Percentiles rank a stretch among this genome's conserved stretches.
These are phyloP conservation scores for Trichoderma oligosporum DNA, from an alignment of 2,329 filamentous ascomycete species.

Conservation along the genomic window DNA sequence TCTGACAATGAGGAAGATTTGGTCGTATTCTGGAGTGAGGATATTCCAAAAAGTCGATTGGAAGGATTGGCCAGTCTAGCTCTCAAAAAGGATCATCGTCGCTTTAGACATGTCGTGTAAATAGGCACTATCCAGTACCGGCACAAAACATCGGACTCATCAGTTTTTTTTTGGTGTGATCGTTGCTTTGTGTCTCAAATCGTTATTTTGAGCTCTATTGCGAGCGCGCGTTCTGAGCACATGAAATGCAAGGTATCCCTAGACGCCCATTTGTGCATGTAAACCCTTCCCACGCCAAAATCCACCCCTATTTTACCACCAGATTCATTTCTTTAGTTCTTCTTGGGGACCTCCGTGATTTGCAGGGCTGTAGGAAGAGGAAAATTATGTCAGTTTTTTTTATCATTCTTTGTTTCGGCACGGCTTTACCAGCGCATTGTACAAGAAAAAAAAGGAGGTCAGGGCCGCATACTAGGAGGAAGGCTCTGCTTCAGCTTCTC, in stretches of 20 bases:
- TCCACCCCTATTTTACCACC: conserved; percentile 26
- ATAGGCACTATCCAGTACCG: neutral
- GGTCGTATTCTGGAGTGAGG: conserved; percentile 39
- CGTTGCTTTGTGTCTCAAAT: conserved; percentile 32
- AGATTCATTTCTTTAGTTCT: conserved; percentile 40
- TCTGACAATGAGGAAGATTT: conserved; percentile 35
- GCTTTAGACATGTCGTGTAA: conserved; percentile 28
- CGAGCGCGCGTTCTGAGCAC: conserved; percentile 39
- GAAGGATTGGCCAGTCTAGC: conserved; percentile 27
- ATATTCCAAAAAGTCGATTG: conserved; percentile 34
- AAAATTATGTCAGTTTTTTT: neutral
- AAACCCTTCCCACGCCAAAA: conserved; percentile 33
- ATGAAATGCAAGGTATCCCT: conserved; percentile 53
- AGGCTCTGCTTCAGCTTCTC: conserved; percentile 99
- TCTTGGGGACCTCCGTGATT: conserved; percentile 54
- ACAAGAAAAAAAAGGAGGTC: conserved; percentile 6
- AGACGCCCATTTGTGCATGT: conserved; percentile 51
- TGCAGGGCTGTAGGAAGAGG: conserved; percentile 42
- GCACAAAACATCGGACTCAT: neutral
- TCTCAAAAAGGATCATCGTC: conserved; percentile 24
- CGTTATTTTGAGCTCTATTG: conserved; percentile 37
- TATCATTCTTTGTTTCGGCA: conserved; percentile 16
- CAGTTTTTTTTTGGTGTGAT: neutral
- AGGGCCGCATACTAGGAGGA: conserved; percentile 75
- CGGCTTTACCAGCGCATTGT: neutral